These are phyloP conservation scores for Verbascum thapsus DNA, from an alignment of 257 asterid genomes.

Conservation along the genomic window DNA sequence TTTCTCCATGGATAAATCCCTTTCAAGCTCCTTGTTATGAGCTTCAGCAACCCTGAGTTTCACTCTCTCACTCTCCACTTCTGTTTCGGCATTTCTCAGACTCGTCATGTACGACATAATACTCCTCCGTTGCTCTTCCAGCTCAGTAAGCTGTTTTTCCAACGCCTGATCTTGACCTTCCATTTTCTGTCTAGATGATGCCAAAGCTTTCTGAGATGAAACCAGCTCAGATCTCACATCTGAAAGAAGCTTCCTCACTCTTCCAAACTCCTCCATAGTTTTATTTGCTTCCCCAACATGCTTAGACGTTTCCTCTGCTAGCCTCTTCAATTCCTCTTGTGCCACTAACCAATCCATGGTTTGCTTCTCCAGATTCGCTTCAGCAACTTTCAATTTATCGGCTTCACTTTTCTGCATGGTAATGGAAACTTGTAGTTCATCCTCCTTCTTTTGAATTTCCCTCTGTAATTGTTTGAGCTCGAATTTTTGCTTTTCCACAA, in stretches of 20 bases:
- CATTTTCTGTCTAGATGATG: slow-evolving; percentile 54
- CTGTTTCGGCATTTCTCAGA: slow-evolving; percentile 69
- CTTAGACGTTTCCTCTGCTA: slow-evolving; percentile 58
- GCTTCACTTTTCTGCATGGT: slow-evolving; percentile 48
- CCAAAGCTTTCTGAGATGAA: slow-evolving; percentile 67
- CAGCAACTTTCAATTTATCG: slow-evolving; percentile 54
- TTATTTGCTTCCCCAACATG: slow-evolving; percentile 54
- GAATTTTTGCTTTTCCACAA: slow-evolving; percentile 63
- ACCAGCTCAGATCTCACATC: slow-evolving; percentile 71
- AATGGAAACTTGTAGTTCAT: slow-evolving; percentile 47
- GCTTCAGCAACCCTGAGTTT: slow-evolving; percentile 65
- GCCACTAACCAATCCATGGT: slow-evolving; percentile 76
- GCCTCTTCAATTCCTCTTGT: slow-evolving; percentile 65
- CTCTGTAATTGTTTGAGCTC: slow-evolving; percentile 64
- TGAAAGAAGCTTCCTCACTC: slow-evolving; percentile 69
- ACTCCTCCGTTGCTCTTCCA: slow-evolving; percentile 59
- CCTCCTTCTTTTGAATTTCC: slow-evolving; percentile 61
- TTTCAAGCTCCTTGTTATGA: slow-evolving; percentile 62
- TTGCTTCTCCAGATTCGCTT: slow-evolving; percentile 69
- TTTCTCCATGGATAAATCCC: slow-evolving; percentile 65
- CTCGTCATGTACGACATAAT: slow-evolving; percentile 53
- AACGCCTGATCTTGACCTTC: slow-evolving; percentile 62
- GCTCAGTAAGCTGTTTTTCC: slow-evolving; percentile 56
- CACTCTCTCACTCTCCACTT: slow-evolving; percentile 68
- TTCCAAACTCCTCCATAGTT: slow-evolving; percentile 59